These are phyloP conservation scores for Fusarium pininemorale DNA, from an alignment of 2,329 filamentous ascomycete genomes.

Conservation along the genomic window DNA sequence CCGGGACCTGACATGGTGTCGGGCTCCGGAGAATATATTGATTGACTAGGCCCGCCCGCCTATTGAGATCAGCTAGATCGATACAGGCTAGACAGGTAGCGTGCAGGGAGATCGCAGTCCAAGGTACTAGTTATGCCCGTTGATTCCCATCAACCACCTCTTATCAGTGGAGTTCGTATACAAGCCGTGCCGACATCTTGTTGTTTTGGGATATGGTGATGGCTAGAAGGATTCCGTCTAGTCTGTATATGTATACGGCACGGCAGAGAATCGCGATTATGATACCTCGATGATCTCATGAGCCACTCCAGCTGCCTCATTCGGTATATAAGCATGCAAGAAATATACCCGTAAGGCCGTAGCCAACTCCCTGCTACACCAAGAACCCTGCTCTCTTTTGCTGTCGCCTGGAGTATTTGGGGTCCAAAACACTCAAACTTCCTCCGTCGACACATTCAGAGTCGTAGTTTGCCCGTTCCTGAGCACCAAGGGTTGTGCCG, in stretches of 20 bases:
- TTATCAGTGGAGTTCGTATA: neutral
- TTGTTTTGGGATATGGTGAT: neutral
- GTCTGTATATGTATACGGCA: neutral
- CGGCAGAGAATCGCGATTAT: neutral
- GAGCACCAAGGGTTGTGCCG: neutral
- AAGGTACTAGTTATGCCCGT: neutral
- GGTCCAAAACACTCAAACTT: neutral
- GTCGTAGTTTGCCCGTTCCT: neutral
- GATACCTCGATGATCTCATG: neutral
- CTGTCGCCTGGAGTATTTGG: neutral
- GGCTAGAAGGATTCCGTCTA: neutral
- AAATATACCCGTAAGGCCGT: neutral
- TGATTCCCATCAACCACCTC: neutral
- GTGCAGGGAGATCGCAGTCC: neutral
- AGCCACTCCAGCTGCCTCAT: neutral
- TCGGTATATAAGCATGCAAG: neutral
- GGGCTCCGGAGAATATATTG: neutral
- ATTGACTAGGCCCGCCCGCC: neutral
- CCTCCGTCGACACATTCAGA: neutral
- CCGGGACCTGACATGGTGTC: neutral
- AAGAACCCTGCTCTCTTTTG: neutral
- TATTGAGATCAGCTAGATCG: neutral
- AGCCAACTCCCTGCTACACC: neutral
- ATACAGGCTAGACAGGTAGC: neutral
- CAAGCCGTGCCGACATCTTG: neutral